Base-by-base conservation (phyloP, 2,329 filamentous ascomycete species). In the Paraphaeosphaeria minitans region DNA sequence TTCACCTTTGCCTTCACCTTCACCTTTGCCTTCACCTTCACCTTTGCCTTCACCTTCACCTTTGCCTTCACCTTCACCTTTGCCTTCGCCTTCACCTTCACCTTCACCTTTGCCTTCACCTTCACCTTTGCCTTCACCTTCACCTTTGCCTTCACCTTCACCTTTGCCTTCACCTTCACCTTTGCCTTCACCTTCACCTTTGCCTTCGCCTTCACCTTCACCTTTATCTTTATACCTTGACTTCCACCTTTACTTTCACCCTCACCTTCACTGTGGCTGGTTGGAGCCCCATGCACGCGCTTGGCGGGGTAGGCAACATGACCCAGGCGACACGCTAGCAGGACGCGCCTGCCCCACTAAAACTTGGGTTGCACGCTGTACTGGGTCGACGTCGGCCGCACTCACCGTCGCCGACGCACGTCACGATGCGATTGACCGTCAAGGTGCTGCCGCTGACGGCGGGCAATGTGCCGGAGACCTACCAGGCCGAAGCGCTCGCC, bases 381-480 rank as follows among this genome's bases (percentile, higher is more conserved):
- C 35, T 16, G 14, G 16, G 14, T 39, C 13, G 35, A 31, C 29
- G 6, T 8, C 35, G 1, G 14, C 10, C 35, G 16, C 35, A 21
- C 19, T 43, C 41, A 43, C 41, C 19, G 45, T 57, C n/a, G 47
- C 60, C 2, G 37, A 37, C 43, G 13, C 37, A 39, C 35, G 42
- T 53, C 47, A 63, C 61, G n/a, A 72, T 75, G 70, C 70, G 71
- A 53, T 45, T 75, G 55, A 71, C 65, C 16, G 63, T 75, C 45
- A 60, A 73, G 52, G 68, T 75, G 16, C 68, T 71, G 27, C 59
- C 70, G 14, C 66, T 73, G 43, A 50, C 56, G n/a, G 59, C 54
- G 19, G 68, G 68, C 55, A 65, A 72, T 53, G 64, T 66, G 2
- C 61, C 65, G 39, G 68, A 65, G 6, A 53, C 60, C 9, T 60